Base-by-base conservation (phyloP, 371 early-diverging fungal species). In the Syncephalastrum monosporum region DNA sequence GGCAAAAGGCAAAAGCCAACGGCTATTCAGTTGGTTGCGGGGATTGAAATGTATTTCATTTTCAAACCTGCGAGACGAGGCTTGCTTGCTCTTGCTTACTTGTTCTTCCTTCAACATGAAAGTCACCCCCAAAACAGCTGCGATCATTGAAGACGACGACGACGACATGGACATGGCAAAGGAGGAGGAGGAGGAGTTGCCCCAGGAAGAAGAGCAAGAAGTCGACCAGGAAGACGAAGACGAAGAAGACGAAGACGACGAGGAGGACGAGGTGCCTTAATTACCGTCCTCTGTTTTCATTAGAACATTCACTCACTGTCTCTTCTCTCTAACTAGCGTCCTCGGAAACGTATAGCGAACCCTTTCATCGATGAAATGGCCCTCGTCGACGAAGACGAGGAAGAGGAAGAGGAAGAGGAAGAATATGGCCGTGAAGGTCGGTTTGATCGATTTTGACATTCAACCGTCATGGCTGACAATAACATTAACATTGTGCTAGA, bases 361-460 rank as follows among this genome's bases (percentile, higher is more conserved):
- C 77, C 77, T 42, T 81, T 79, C 62, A 72, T 81, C 63, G 82
- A 81, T 59, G 80, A 79, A 74, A 79, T 79, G 77, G 80, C 80
- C 25, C 64, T 76, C 47, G 80, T 79, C 23, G 88, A 85, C 27
- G 87, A 87, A 47, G 88, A 86, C 49, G 87, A 85, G 47, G 86
- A 83, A 42, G 84, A 87, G 53, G 81, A 83, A 56, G 79, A 81
- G 23, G 76, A 77, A 43, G 86, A 81, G 21, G 82, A 84, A 19
- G 92, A 87, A n/a, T 87, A 88, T 57, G 89, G 75, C 24, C 68
- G 68, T 62, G 82, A 82, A 74, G 82, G 79, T 80, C 48, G 61
- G 50, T 47, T 19, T 57, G 15, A 25, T 21, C 19, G 15, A 25
- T 41, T 25, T 48, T 13, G 41, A 46, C 55, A 45, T 29, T 27